Conservation (phyloP, 257 asterid genomes). For the Voacanga thouarsii region DNA sequence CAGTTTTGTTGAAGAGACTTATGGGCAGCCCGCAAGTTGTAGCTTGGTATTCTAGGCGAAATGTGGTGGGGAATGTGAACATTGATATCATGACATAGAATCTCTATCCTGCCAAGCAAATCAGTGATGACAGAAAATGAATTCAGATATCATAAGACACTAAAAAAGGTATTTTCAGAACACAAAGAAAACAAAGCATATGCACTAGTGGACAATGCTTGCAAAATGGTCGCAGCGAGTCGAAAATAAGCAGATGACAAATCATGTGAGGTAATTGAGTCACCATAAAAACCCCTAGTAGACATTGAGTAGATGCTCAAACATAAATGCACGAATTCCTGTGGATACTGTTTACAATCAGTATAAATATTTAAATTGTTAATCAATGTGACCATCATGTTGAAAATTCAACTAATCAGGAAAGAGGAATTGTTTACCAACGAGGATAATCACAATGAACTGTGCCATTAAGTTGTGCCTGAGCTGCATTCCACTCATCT, state of each 20-base stretch:
- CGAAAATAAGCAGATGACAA: neutral
- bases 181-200: neutral
- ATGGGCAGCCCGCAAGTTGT: constrained; percentile 81
- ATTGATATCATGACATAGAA: constrained; percentile 87
- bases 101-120: constrained; percentile 67
- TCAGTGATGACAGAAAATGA: neutral
- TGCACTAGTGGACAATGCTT: neutral
- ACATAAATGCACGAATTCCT: neutral
- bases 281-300: neutral
- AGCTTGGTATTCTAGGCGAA: constrained; percentile 92
- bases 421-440: constrained; percentile 48
- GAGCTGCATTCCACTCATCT: constrained; percentile 90
- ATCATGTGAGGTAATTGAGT: neutral
- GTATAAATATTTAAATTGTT: neutral
- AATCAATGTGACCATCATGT: neutral
- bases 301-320: neutral
- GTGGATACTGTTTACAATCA: neutral
- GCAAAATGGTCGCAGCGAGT: neutral
- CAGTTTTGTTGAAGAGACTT: constrained; percentile 80
- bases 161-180: neutral
- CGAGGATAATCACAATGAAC: constrained; percentile 91
- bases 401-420: constrained; percentile 1
- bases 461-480: constrained; percentile 94
- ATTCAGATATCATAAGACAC: neutral
- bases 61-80: constrained; percentile 96